phyloP scores from a whole-genome alignment of 352 stramenopile species.

The Pythium diclinum region DNA sequence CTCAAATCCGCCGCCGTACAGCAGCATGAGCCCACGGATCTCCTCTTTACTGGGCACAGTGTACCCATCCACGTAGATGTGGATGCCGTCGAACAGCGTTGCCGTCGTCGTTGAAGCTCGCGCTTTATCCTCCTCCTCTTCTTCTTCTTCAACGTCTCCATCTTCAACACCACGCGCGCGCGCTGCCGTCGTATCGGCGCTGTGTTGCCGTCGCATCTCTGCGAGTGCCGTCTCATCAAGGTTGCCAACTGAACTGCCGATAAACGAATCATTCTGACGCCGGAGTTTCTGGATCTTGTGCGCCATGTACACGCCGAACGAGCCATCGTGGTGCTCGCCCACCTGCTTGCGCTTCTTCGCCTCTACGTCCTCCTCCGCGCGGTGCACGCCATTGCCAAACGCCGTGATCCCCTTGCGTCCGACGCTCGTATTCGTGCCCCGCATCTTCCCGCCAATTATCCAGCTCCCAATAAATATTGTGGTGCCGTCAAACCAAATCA shows the following conservation, averaged over 20 bases:
- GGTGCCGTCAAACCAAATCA: neutral
- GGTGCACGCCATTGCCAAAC: conserved; percentile 27
- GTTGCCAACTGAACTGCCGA: neutral
- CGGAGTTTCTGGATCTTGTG: conserved; percentile 91
- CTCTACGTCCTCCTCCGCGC: conserved; percentile 8
- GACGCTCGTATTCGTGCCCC: neutral
- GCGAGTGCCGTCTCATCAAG: conserved; percentile 9
- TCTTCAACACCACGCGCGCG: conserved; percentile 6
- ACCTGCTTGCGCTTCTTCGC: conserved; percentile 42
- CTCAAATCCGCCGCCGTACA: conserved; percentile 83
- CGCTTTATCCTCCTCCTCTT: neutral
- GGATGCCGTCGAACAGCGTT: conserved; percentile 64
- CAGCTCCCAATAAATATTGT: neutral
- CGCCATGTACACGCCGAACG: conserved; percentile 88
- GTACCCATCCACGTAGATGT: conserved; percentile 88
- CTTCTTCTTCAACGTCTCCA: neutral
- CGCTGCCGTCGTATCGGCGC: conserved; percentile 18
- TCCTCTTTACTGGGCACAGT: conserved; percentile 82
- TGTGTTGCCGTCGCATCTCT: neutral
- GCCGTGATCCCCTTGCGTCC: conserved; percentile 24
- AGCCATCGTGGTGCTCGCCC: conserved; percentile 85
- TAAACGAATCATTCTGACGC: conserved; percentile 54
- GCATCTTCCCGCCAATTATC: conserved; percentile 5
- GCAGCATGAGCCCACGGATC: conserved; percentile 72
- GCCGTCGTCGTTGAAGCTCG: conserved; percentile 15